Conservation (phyloP, 2,329 filamentous ascomycete genomes). For the Cordyceps cicadae region DNA sequence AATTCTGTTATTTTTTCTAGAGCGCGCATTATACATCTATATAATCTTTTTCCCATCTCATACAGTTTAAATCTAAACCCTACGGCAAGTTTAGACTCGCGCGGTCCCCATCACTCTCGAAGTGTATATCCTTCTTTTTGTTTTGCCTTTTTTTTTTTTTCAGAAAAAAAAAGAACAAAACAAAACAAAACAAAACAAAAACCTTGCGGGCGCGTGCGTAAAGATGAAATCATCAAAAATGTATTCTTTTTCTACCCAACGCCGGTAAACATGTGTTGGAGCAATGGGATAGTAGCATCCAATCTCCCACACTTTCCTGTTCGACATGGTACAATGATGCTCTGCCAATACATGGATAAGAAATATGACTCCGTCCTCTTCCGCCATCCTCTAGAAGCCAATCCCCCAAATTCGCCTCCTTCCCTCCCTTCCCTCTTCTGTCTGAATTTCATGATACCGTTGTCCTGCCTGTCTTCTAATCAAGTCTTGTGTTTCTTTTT, state of each 20-base stretch:
- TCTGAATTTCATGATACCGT: conserved; percentile 4
- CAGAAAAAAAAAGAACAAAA: no score
- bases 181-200: no score
- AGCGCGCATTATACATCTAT: background rate
- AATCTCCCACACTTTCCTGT: background rate
- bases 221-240: background rate
- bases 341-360: conserved; percentile 5
- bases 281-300: background rate
- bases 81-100: no score
- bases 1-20: background rate
- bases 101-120: no score
- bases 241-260: conserved; percentile 7
- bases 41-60: background rate
- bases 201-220: background rate
- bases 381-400: background rate
- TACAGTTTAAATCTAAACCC: background rate
- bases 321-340: conserved; percentile 9
- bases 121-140: background rate
- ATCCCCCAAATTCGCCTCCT: background rate
- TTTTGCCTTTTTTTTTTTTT: no score
- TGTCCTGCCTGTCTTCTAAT: background rate
- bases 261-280: conserved; percentile 6
- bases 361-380: background rate
- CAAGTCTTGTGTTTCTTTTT: background rate
- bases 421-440: background rate